Evolutionary conservation across 345 rosid species (phyloP).

Genomic region (Linum lewisii): DNA sequence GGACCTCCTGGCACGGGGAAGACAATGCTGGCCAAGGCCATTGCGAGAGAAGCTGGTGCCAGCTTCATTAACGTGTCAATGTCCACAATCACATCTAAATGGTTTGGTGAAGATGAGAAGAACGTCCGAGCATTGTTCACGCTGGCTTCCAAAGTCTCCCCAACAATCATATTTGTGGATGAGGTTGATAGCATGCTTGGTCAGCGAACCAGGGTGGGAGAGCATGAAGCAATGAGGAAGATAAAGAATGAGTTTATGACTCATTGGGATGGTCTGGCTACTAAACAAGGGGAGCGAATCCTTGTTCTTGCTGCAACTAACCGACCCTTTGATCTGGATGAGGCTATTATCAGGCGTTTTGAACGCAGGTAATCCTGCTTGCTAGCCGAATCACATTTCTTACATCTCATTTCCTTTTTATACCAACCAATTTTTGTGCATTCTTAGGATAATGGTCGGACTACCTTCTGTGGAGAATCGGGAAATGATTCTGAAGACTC

Average conservation of each 20-base stretch:
- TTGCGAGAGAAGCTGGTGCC: slow-evolving; percentile 89
- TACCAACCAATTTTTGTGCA: neutral
- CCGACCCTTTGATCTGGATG: slow-evolving; percentile 93
- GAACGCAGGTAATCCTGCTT: slow-evolving; percentile 55
- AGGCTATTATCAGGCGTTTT: slow-evolving; percentile 87
- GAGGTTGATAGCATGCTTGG: slow-evolving; percentile 99
- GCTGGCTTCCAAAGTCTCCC: slow-evolving; percentile 83
- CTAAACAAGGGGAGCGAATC: slow-evolving; percentile 68
- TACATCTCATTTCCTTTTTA: neutral
- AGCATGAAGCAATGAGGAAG: slow-evolving; percentile 89
- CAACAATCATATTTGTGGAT: slow-evolving; percentile 84
- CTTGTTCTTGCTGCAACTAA: slow-evolving; percentile 97
- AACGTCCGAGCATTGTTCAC: slow-evolving; percentile 88
- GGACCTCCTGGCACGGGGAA: slow-evolving; percentile 99
- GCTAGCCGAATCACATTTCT: neutral
- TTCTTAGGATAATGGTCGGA: slow-evolving; percentile 68
- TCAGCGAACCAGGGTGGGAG: slow-evolving; percentile 82
- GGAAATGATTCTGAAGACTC: slow-evolving; percentile 57
- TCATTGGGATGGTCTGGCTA: slow-evolving; percentile 86
- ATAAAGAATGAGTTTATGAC: slow-evolving; percentile 81
- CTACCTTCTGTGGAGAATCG: slow-evolving; percentile 61
- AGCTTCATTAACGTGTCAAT: slow-evolving; percentile 93
- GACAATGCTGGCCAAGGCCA: slow-evolving; percentile 97
- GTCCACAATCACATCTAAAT: slow-evolving; percentile 91
- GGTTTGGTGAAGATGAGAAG: slow-evolving; percentile 99